A percentile compares a stretch with the other conserved stretches of the same genome.
phyloP scores from a whole-genome alignment of 148 eudicot species.

The Camellia lanceoleosa region DNA sequence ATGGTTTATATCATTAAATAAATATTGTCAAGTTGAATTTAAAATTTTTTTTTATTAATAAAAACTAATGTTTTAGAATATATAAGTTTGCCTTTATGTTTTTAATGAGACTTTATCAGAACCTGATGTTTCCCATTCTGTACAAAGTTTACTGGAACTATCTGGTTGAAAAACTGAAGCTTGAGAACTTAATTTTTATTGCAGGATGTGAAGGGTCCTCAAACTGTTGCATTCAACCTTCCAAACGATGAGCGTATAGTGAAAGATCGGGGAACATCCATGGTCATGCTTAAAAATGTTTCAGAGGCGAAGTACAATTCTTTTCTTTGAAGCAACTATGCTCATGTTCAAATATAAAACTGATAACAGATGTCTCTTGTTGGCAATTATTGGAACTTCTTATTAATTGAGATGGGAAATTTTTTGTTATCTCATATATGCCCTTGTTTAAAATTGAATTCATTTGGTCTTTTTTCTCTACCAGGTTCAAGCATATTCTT shows the following conservation, averaged over 20 bases:
- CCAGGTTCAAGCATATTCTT: constrained; percentile 91
- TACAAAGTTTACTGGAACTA: background rate
- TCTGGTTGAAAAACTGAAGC: background rate
- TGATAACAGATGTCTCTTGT: background rate
- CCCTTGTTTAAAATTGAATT: constrained; percentile 3
- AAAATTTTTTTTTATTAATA: background rate
- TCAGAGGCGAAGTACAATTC: constrained; percentile 90
- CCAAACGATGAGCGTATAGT: constrained; percentile 98
- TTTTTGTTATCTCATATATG: constrained; percentile 13
- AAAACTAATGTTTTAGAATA: background rate
- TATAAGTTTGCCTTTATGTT: background rate
- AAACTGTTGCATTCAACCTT: constrained; percentile 96
- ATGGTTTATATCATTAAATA: background rate
- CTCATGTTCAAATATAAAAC: background rate
- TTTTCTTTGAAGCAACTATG: constrained; percentile 8
- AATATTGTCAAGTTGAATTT: background rate
- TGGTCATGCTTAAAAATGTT: constrained; percentile 98
- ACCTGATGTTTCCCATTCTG: background rate
- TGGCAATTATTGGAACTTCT: background rate
- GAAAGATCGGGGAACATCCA: constrained; percentile 90
- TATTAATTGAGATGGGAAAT: constrained; percentile 1
- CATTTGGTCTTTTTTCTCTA: constrained; percentile 14
- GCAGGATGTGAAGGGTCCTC: constrained; percentile 99
- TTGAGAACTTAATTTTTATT: constrained; percentile 12
- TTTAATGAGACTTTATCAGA: background rate